Evolutionary conservation across 805 yeast species (phyloP), one percentile per base, ranked within the genome.

Genomic region (Cephaloascus fragrans): DNA sequence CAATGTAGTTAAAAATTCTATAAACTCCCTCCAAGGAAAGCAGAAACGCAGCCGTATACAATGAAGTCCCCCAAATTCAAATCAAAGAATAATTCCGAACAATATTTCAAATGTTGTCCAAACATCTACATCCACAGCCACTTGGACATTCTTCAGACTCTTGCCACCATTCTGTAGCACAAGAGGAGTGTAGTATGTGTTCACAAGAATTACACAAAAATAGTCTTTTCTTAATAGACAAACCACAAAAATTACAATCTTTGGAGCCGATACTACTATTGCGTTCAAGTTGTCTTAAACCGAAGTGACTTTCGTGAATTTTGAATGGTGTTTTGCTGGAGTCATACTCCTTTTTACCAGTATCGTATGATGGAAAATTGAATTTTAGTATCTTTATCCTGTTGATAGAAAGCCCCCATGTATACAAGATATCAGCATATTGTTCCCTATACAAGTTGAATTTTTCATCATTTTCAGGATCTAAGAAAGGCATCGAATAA

Each of bases 381-480:
- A 76, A 74, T 57, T 89, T 87, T 40, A 86, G 55, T 9, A 89
- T 73, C 50, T 89, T 89, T 20, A 85, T 77, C 34, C 96, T 60
- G 45, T 80, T 76, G n/a, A 83, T 71, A 0, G 88, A 83, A 16
- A 88, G 64, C 0, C 93, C 94, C 97, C 97, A 90, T 26, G 72
- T 57, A 50, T 74, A 84, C 12, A 89, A 62, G 52, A 89, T 69
- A 16, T 80, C 73, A 0, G 96, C 88, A 55, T 90, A 89, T 47
- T 79, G 81, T 17, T 72, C 68, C 32, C 96, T 56, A 52, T 75
- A 73, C 40, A 50, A 37, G 33, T 52, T 55, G 35, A 73, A 56
- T 36, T 63, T 64, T 2, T 52, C 51, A 6, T 48, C 49, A 35
- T 67, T 64, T 8, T 62, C 56, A 3, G 65, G 51, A 32, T 62